Percentiles rank a stretch among this genome's conserved stretches.
Evolutionary conservation across 345 rosid genomes (phyloP).

Genomic region (Linum usitatissimum): DNA sequence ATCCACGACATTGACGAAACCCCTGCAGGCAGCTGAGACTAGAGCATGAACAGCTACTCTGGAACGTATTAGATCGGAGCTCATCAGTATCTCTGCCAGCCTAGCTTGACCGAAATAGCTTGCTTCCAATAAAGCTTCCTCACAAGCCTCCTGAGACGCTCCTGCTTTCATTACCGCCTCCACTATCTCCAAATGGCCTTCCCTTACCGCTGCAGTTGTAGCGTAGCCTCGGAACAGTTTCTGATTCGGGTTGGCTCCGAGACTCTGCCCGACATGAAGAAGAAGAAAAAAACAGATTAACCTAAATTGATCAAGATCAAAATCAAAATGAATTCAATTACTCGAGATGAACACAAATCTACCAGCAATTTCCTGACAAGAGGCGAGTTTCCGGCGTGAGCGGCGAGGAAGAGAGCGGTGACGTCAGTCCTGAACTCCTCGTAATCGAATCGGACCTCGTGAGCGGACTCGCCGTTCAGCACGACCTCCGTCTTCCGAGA

Average conservation of each 20-base stretch:
- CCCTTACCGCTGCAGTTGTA: conserved; percentile 22
- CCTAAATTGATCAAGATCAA: not conserved
- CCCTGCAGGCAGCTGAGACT: conserved; percentile 20
- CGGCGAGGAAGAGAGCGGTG: conserved; percentile 7
- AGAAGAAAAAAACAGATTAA: no score
- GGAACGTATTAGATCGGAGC: conserved; percentile 20
- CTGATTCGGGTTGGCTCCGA: conserved; percentile 21
- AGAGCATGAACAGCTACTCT: conserved; percentile 20
- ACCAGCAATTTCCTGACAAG: not conserved
- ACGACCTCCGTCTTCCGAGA: not conserved
- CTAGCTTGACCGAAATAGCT: conserved; percentile 18
- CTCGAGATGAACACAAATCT: not conserved
- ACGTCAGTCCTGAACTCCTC: conserved; percentile 8
- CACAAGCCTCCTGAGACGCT: conserved; percentile 25
- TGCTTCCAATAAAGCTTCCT: conserved; percentile 23
- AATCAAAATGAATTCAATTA: not conserved
- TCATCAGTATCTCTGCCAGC: conserved; percentile 13
- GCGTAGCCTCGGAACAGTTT: conserved; percentile 23
- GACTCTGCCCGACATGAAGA: conserved; percentile 8
- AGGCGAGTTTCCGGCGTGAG: not conserved
- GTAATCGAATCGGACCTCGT: conserved; percentile 6
- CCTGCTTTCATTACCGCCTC: conserved; percentile 16
- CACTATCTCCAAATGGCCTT: conserved; percentile 18
- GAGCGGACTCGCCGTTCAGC: not conserved
- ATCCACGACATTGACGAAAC: conserved; percentile 18